Conservation (phyloP, 164 flowering plant genomes). For the Umbilicus rupestris region DNA sequence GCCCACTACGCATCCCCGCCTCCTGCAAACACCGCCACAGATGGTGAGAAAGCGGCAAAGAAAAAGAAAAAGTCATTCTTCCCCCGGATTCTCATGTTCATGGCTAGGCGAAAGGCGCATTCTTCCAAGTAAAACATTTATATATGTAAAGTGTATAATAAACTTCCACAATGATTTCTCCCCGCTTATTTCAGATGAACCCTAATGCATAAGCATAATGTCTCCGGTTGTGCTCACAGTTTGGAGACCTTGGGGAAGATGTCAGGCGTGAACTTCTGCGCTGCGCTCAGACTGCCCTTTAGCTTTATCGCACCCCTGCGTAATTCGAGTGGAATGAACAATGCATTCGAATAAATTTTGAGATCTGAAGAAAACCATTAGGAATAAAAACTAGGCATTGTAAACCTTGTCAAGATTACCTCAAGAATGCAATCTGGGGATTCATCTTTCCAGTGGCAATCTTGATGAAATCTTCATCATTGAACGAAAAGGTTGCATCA, state of each 20-base stretch:
- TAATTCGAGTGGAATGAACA: constrained; percentile 6
- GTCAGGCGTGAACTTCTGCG: constrained; percentile 93
- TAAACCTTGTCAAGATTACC: constrained; percentile 26
- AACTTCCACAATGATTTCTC: background rate
- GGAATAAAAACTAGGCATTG: too few species aligned
- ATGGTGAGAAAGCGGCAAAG: constrained; percentile 32
- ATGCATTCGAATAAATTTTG: background rate
- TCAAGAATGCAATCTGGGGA: constrained; percentile 93
- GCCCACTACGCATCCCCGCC: constrained; percentile 20
- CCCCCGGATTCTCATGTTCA: constrained; percentile 65
- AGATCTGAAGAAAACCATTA: background rate
- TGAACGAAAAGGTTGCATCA: constrained; percentile 87
- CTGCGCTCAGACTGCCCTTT: constrained; percentile 90
- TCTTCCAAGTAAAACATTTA: background rate
- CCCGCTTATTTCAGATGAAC: background rate
- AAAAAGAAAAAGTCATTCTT: constrained; percentile 64
- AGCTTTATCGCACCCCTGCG: constrained; percentile 88
- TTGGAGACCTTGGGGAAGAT: constrained; percentile 97
- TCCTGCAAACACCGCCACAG: constrained; percentile 12
- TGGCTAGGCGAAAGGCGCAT: constrained; percentile 39
- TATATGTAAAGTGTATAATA: background rate
- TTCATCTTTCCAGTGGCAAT: constrained; percentile 88
- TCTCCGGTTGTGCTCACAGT: constrained; percentile 35
- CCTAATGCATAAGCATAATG: background rate
- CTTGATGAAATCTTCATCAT: constrained; percentile 81